Conservation (phyloP, 305 asterid genomes). For the Rubia balearica region DNA sequence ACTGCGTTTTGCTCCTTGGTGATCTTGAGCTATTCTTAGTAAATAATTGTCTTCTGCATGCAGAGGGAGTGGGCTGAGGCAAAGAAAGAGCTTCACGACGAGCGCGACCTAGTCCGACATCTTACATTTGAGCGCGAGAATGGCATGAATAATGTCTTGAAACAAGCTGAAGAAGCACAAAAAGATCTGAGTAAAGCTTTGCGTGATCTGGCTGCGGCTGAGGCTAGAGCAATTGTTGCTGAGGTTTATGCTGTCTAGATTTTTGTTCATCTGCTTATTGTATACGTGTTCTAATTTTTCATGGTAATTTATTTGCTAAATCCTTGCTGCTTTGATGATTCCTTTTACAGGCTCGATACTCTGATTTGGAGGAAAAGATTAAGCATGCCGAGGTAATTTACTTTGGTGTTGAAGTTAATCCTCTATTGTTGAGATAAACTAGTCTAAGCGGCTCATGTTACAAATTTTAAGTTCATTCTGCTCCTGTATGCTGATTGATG, state of each 20-base stretch:
- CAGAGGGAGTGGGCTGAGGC: slow-evolving; percentile 97
- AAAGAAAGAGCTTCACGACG: slow-evolving; percentile 76
- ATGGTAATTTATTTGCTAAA: neutral
- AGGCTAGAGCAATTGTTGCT: slow-evolving; percentile 79
- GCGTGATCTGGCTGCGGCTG: slow-evolving; percentile 67
- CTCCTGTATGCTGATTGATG: no score
- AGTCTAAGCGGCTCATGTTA: neutral
- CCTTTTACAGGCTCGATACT: slow-evolving; percentile 53
- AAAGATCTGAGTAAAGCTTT: slow-evolving; percentile 57
- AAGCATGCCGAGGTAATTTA: slow-evolving; percentile 46
- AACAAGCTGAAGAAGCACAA: slow-evolving; percentile 58
- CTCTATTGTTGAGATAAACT: no score
- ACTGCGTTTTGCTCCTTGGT: neutral
- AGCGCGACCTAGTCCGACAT: slow-evolving; percentile 64
- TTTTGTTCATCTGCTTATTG: neutral
- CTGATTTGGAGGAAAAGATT: slow-evolving; percentile 61
- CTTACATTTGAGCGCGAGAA: slow-evolving; percentile 60
- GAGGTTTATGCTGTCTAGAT: slow-evolving; percentile 37
- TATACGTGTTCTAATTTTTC: neutral
- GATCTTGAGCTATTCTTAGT: neutral
- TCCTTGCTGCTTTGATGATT: slow-evolving; percentile 10
- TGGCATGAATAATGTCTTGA: slow-evolving; percentile 45
- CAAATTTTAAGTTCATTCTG: neutral
- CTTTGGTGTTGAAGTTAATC: neutral
- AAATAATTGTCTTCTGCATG: slow-evolving; percentile 6